Percentiles rank a stretch among this genome's conserved stretches.
phyloP scores from a whole-genome alignment of 441 rosid species.

The Aquilaria agallochum region DNA sequence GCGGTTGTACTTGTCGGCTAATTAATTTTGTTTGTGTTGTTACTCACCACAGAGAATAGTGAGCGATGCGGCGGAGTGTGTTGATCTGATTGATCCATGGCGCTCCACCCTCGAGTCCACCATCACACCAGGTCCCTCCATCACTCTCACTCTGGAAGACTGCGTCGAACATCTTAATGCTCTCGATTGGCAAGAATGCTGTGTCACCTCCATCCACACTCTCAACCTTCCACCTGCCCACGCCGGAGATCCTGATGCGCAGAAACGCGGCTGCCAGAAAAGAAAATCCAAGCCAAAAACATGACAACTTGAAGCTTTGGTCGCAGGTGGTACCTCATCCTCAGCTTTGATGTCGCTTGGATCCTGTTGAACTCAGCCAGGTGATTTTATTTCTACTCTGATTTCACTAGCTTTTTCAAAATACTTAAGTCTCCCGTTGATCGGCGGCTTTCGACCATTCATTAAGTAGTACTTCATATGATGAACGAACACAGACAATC shows the following conservation, averaged over 20 bases:
- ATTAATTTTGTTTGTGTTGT: neutral
- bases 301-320: neutral
- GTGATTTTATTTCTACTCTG: neutral
- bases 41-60: constrained; percentile 28
- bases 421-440: neutral
- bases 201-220: constrained; percentile 45
- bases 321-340: neutral
- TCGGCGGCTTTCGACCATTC: neutral
- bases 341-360: neutral
- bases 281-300: neutral
- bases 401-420: neutral
- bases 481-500: too few species aligned
- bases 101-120: constrained; percentile 63
- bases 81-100: constrained; percentile 50
- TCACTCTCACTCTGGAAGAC: constrained; percentile 32
- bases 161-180: constrained; percentile 38
- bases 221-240: constrained; percentile 13
- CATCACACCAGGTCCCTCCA: constrained; percentile 20
- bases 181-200: constrained; percentile 66
- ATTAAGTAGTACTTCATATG: too few species aligned
- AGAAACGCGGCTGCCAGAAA: neutral
- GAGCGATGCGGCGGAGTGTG: constrained; percentile 34
- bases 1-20: too few species aligned
- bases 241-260: too few species aligned
- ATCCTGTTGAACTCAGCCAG: neutral